Conservation (phyloP, 1,139 yeast genomes). For the Petasospora rhodanensis region DNA sequence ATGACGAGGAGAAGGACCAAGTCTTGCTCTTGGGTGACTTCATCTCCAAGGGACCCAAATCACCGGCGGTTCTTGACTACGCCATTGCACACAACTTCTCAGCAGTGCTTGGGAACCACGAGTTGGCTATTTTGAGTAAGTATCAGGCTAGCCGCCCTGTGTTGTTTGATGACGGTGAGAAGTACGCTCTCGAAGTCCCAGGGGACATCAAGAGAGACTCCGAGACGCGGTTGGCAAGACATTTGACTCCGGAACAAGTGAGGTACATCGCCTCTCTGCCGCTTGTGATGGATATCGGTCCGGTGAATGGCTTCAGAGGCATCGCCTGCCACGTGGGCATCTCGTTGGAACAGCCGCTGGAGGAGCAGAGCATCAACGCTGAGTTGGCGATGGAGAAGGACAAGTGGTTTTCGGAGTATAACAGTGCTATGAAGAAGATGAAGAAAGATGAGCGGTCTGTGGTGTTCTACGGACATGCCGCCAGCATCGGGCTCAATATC, state of each 20-base stretch:
- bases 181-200: slow-evolving; percentile 5
- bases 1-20: slow-evolving; percentile 45
- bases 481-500: slow-evolving; percentile 66
- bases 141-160: slow-evolving; percentile 12
- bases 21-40: slow-evolving; percentile 82
- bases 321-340: slow-evolving; percentile 78
- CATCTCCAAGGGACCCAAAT: slow-evolving; percentile 78
- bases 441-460: slow-evolving; percentile 32
- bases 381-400: slow-evolving; percentile 37
- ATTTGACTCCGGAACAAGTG: slow-evolving; percentile 56
- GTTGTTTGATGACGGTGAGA: slow-evolving; percentile 19
- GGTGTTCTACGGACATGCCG: slow-evolving; percentile 91
- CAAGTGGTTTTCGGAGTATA: slow-evolving; percentile 64
- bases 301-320: slow-evolving; percentile 44
- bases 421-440: slow-evolving; percentile 37
- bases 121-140: slow-evolving; percentile 38
- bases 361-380: slow-evolving; percentile 55
- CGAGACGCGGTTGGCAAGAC: slow-evolving; percentile 56
- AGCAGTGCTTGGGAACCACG: slow-evolving; percentile 90
- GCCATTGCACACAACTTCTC: slow-evolving; percentile 46
- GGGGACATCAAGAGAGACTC: slow-evolving; percentile 41
- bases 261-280: slow-evolving; percentile 57
- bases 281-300: slow-evolving; percentile 57
- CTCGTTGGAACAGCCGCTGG: slow-evolving; percentile 48
- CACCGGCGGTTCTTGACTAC: slow-evolving; percentile 62